phyloP scores from a whole-genome alignment of 768 basidiomycete species.

The Boletus insuetus region DNA sequence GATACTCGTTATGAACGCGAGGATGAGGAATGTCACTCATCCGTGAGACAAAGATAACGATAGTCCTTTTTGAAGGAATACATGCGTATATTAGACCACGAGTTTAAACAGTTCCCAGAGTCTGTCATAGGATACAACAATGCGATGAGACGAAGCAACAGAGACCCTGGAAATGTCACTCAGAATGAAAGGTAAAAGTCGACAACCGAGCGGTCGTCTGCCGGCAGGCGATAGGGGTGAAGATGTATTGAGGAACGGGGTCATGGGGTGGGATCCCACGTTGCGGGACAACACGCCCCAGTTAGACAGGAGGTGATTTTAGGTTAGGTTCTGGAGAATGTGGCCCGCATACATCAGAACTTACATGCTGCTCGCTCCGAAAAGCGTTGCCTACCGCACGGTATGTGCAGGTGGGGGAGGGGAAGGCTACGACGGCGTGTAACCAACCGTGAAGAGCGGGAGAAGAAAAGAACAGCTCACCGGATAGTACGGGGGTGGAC shows the following conservation, averaged over 20 bases:
- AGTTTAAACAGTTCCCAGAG: neutral
- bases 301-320: neutral
- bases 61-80: neutral
- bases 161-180: neutral
- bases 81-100: neutral
- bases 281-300: neutral
- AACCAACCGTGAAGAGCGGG: too few species aligned
- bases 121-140: neutral
- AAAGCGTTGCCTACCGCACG: neutral
- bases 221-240: neutral
- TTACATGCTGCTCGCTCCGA: neutral
- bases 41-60: neutral
- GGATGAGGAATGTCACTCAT: neutral
- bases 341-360: neutral
- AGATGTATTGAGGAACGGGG: neutral
- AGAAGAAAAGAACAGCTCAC: constrained; percentile 13
- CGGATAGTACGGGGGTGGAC: constrained; percentile 26
- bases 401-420: constrained; percentile 6
- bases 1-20: neutral
- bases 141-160: neutral
- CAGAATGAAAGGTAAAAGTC: neutral
- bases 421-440: neutral
- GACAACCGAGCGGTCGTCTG: neutral
- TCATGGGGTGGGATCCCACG: constrained; percentile 11
- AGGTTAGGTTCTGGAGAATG: constrained; percentile 1